These are phyloP conservation scores for Phytophthora foliorum DNA, from an alignment of 352 stramenopile genomes.

Conservation along the genomic window DNA sequence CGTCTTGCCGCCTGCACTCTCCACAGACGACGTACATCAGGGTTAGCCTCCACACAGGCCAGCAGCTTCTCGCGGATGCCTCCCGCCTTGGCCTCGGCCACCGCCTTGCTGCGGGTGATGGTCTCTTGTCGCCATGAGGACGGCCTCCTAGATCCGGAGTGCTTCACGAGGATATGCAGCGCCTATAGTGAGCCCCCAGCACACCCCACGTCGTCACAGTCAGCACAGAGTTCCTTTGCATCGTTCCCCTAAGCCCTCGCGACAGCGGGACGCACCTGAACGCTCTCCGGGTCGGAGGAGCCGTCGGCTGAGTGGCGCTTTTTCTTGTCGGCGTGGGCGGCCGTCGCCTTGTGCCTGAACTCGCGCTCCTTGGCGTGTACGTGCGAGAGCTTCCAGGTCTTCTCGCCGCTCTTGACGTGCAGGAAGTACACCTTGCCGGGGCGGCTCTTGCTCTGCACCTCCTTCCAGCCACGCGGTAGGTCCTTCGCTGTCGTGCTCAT, in stretches of 20 bases:
- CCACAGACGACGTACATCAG: conserved; percentile 51
- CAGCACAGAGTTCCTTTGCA: neutral
- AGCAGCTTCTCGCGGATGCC: conserved; percentile 88
- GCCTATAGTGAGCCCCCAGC: conserved; percentile 37
- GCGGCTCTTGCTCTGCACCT: conserved; percentile 90
- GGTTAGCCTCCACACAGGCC: conserved; percentile 69
- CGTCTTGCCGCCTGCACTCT: neutral
- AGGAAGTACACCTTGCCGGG: conserved; percentile 88
- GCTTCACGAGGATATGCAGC: conserved; percentile 92
- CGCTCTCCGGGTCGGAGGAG: conserved; percentile 42
- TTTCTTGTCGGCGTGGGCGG: conserved; percentile 42
- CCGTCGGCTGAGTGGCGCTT: conserved; percentile 33
- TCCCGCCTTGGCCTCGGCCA: conserved; percentile 79
- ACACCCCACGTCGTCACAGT: neutral
- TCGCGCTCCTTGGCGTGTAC: conserved; percentile 87
- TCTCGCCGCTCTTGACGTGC: conserved; percentile 86
- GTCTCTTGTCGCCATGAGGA: conserved; percentile 90
- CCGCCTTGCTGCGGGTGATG: conserved; percentile 90
- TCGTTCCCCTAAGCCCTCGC: neutral
- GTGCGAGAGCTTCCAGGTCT: conserved; percentile 90
- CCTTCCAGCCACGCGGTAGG: conserved; percentile 86
- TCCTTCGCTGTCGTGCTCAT: conserved; percentile 66
- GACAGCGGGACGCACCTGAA: conserved; percentile 46
- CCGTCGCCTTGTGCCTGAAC: conserved; percentile 59
- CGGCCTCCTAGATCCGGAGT: conserved; percentile 80